These are phyloP conservation scores for Pterulicium gracile DNA, from an alignment of 1,284 basidiomycete genomes.

Conservation along the genomic window DNA sequence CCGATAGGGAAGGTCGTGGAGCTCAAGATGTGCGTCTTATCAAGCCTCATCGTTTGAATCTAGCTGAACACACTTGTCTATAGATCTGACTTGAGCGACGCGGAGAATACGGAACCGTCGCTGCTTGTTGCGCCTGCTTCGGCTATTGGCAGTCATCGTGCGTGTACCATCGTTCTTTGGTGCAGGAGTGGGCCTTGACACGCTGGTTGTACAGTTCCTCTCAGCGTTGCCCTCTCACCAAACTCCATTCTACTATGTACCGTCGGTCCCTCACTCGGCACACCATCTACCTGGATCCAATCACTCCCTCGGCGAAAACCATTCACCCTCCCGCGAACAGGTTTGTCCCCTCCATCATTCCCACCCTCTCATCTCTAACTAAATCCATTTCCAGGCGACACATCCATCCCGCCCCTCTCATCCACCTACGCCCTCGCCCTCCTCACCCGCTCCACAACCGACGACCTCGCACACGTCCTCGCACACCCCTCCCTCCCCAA, in stretches of 20 bases:
- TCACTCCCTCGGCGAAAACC: constrained; percentile 28
- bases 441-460: constrained; percentile 31
- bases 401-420: constrained; percentile 18
- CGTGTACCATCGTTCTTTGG: constrained; percentile 5
- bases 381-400: constrained; percentile 9
- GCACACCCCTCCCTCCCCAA: constrained; percentile 26
- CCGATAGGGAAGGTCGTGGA: constrained; percentile 38
- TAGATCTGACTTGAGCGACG: constrained; percentile 44
- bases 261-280: constrained; percentile 30
- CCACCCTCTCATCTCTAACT: constrained; percentile 6
- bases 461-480: constrained; percentile 44
- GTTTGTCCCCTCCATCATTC: neutral
- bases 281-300: constrained; percentile 33
- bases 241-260: constrained; percentile 44
- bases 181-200: too few relatives aligned
- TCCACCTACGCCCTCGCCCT: constrained; percentile 31
- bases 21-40: constrained; percentile 38
- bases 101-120: constrained; percentile 38
- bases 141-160: constrained; percentile 36
- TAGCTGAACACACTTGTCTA: constrained; percentile 2
- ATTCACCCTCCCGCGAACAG: constrained; percentile 6
- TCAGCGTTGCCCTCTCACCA: constrained; percentile 40
- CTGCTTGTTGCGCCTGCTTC: constrained; percentile 31
- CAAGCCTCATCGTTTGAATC: constrained; percentile 2
- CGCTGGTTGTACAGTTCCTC: too few relatives aligned